Conservation (phyloP, 1,284 basidiomycete species). For the Coniferiporia weirii region DNA sequence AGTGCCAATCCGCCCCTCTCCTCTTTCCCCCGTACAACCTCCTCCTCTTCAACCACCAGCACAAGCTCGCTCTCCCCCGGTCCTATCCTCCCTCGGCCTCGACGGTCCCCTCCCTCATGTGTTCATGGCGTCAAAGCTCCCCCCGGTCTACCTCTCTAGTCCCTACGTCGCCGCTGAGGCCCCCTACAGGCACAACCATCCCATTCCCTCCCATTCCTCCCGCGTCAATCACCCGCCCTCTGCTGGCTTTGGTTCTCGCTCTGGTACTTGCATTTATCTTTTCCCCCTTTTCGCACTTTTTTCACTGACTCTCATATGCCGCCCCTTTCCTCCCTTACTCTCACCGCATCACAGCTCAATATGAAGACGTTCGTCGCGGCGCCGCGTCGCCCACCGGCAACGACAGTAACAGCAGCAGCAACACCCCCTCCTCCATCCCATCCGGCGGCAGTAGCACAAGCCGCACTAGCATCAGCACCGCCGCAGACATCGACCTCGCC, state of each 20-base stretch:
- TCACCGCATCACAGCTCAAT: neutral
- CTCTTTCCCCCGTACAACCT: too few species aligned
- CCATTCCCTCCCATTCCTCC: conserved; percentile 2
- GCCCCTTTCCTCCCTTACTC: neutral
- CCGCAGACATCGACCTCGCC: neutral
- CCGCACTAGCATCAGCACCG: neutral
- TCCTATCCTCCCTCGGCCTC: neutral
- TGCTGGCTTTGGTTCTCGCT: neutral
- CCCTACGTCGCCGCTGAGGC: conserved; percentile 9
- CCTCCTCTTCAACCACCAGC: too few species aligned
- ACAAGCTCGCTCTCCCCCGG: too few species aligned
- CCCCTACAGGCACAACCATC: conserved; percentile 11
- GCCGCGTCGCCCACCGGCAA: neutral
- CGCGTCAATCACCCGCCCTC: neutral
- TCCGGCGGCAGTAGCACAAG: neutral
- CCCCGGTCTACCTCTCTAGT: neutral
- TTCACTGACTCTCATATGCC: neutral
- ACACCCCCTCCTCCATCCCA: neutral
- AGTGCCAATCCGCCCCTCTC: too few species aligned
- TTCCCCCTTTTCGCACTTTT: neutral
- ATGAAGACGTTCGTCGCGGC: neutral
- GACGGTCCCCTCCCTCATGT: neutral
- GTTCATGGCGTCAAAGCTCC: conserved; percentile 4
- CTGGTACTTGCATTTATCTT: neutral
- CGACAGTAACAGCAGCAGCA: neutral